Evolutionary conservation across 2,329 filamentous ascomycete species (phyloP).

Genomic region (Seiridium cupressi): DNA sequence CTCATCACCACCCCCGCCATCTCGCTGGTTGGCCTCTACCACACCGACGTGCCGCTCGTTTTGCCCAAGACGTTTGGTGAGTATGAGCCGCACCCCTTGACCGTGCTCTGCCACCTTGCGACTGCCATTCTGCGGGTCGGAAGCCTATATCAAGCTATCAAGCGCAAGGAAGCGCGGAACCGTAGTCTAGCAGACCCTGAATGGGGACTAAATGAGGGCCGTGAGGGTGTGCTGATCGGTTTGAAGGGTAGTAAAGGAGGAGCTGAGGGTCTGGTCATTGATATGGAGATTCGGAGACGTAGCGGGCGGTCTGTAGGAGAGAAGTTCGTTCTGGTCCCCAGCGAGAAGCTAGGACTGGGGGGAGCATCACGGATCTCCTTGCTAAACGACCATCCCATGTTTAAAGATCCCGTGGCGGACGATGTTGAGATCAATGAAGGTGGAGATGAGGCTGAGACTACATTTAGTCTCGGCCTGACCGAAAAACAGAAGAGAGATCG

Average conservation of each 20-base stretch:
- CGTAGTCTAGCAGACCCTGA: conserved; percentile 72
- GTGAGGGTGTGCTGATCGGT: conserved; percentile 76
- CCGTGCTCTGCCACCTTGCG: conserved; percentile 78
- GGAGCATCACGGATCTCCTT: conserved; percentile 46
- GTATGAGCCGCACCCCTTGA: conserved; percentile 68
- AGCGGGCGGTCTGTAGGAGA: conserved; percentile 78
- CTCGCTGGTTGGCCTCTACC: conserved; percentile 78
- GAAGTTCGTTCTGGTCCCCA: conserved; percentile 48
- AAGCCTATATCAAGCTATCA: conserved; percentile 72
- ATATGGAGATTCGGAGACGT: conserved; percentile 83
- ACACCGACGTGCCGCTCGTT: conserved; percentile 70
- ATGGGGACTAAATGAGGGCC: conserved; percentile 74
- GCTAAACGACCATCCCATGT: conserved; percentile 75
- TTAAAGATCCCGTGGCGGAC: conserved; percentile 43
- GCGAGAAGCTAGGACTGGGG: conserved; percentile 12
- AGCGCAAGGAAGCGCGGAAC: conserved; percentile 71
- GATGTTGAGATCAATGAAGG: conserved; percentile 39
- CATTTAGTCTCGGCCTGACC: conserved; percentile 83
- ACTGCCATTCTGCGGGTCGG: conserved; percentile 78
- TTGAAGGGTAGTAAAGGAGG: conserved; percentile 36
- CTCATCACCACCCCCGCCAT: conserved; percentile 63
- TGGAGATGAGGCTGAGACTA: conserved; percentile 61
- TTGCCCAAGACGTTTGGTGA: conserved; percentile 41
- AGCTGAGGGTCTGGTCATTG: conserved; percentile 62
- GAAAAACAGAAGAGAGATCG: conserved; percentile 86